Conservation (phyloP, 345 rosid genomes). For the Kandelia obovata region DNA sequence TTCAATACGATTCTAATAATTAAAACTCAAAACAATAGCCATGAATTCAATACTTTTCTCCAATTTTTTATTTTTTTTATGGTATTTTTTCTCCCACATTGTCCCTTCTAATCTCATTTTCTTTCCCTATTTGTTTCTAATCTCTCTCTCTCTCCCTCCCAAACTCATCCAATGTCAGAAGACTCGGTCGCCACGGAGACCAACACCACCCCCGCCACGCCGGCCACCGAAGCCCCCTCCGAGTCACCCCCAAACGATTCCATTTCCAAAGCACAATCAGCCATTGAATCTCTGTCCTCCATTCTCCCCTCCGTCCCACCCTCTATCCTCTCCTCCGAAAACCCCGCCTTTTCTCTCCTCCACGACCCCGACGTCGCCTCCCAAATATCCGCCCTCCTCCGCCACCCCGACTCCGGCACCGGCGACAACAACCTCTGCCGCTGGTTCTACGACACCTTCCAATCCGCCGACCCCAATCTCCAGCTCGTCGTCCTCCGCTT, state of each 20-base stretch:
- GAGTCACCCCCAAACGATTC: slow-evolving; percentile 14
- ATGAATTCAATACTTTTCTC: no score
- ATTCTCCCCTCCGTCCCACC: slow-evolving; percentile 43
- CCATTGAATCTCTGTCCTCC: slow-evolving; percentile 45
- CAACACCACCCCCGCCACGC: slow-evolving; percentile 6
- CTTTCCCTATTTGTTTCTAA: not conserved
- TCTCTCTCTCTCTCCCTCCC: not conserved
- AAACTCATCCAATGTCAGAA: not conserved
- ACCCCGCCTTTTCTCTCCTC: slow-evolving; percentile 51
- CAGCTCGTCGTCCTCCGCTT: slow-evolving; percentile 71
- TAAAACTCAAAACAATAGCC: no score
- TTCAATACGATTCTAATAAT: no score
- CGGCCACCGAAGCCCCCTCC: not conserved
- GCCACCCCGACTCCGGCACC: slow-evolving; percentile 60
- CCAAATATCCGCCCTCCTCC: slow-evolving; percentile 67
- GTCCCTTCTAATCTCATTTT: not conserved
- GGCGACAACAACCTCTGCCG: slow-evolving; percentile 80
- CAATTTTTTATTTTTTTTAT: not conserved
- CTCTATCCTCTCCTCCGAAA: slow-evolving; percentile 34
- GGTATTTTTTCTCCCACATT: slow-evolving; percentile 8
- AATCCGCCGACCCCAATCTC: slow-evolving; percentile 49
- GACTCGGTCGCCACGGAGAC: not conserved
- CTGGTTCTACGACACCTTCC: slow-evolving; percentile 92
- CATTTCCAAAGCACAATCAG: slow-evolving; percentile 27
- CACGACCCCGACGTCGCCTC: slow-evolving; percentile 46